Evolutionary conservation across 371 early-diverging fungal species (phyloP), one percentile per base, ranked within the genome.

Genomic region (Mucor plumbeus): DNA sequence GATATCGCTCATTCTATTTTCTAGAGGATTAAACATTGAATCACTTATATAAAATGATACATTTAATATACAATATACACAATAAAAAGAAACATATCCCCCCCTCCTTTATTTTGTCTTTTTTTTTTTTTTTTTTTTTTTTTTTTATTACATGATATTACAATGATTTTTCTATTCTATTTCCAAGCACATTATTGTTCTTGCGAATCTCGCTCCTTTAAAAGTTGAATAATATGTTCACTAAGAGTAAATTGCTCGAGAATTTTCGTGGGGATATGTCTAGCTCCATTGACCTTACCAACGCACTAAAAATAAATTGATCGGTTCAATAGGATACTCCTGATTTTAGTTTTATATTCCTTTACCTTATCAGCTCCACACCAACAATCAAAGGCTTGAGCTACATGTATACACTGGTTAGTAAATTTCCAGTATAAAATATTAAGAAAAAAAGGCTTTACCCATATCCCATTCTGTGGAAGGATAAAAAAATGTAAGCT

Each of bases 381-480:
- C 65, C 65, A 69, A 33, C 69, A 69, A 47, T 65, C 60, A 56
- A 69, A 69, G 11, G 54, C 67, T 65, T 71, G 71, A 41, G 67
- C 71, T 69, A 39, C 7, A 34, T 9, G 21, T 8, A 26, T 38
- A 9, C 38, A 38, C 1, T 38, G 0, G 5, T 38, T 9, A 38
- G 38, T 7, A 38, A 38, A 38, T 11, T 38, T 9, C 26, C 38
- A 11, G 11, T 5, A 38, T 38, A 38, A 38, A 38, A 38, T 7
- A 38, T 38, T 3, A 26, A 11, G 38, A 38, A 1, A 0, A 38
- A 36, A 36, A 9, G 9, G 5, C 11, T 33, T 73, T 75, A 79
- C 79, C 87, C 95, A 94, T 94, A 71, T 90, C 91, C 92, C 92
- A 94, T 70, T 94, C 95, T 35, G 90, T 91, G 15, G 87, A 85